Percentiles rank a stretch among this genome's conserved stretches.
phyloP scores from a whole-genome alignment of 2,329 filamentous ascomycete species.

The Cladobotryum mycophilum region DNA sequence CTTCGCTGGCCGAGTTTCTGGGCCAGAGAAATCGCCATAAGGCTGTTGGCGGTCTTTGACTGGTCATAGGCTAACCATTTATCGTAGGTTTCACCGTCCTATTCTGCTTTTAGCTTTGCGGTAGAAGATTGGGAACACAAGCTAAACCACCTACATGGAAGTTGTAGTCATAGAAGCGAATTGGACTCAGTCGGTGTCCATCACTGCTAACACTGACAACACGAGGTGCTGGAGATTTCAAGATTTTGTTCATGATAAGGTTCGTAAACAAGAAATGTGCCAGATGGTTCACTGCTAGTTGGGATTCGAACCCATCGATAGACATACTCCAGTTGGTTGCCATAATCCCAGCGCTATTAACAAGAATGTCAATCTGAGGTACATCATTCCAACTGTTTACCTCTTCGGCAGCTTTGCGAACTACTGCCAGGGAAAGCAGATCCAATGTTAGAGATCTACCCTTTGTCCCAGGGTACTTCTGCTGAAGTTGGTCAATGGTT shows the following conservation, averaged over 20 bases:
- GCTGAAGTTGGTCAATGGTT: conserved; percentile 29
- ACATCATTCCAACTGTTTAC: conserved; percentile 19
- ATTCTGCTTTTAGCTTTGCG: background rate
- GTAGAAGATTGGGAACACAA: background rate
- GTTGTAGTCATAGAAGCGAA: conserved; percentile 39
- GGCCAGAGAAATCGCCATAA: conserved; percentile 21
- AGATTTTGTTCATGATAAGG: conserved; percentile 26
- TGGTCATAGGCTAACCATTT: background rate
- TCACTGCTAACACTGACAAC: conserved; percentile 36
- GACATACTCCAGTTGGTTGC: conserved; percentile 25
- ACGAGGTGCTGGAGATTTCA: conserved; percentile 20
- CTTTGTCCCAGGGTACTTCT: conserved; percentile 25
- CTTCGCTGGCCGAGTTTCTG: conserved; percentile 23
- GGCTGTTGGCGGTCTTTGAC: background rate
- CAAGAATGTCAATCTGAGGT: conserved; percentile 30
- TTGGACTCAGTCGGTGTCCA: conserved; percentile 34
- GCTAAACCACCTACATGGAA: conserved; percentile 24
- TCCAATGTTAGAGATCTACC: conserved; percentile 29
- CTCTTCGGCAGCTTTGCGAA: conserved; percentile 31
- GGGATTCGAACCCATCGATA: conserved; percentile 32
- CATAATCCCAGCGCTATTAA: conserved; percentile 42
- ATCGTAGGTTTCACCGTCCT: background rate
- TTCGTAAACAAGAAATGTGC: conserved; percentile 36
- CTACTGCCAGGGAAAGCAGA: conserved; percentile 29
- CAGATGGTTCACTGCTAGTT: conserved; percentile 31